phyloP scores from a whole-genome alignment of 495 filamentous ascomycete species.

The Tuber indicum region DNA sequence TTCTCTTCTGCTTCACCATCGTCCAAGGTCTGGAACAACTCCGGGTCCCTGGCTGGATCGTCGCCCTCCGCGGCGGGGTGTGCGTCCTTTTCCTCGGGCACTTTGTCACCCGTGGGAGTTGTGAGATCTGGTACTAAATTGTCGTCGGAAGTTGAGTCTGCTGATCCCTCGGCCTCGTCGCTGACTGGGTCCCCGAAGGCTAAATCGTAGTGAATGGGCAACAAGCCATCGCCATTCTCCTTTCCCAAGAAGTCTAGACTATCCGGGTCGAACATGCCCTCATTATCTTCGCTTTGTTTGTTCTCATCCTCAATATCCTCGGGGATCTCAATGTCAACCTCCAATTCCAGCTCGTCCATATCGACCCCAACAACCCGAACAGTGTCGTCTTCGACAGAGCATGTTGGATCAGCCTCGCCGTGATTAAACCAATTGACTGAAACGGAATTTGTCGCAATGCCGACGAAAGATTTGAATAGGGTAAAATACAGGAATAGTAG shows the following conservation, averaged over 20 bases:
- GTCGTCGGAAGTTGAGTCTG: background rate
- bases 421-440: background rate
- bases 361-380: background rate
- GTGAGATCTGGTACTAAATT: background rate
- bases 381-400: background rate
- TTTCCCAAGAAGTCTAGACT: background rate
- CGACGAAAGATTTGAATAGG: conserved; percentile 10
- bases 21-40: background rate
- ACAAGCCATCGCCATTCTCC: background rate
- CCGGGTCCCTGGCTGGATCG: background rate
- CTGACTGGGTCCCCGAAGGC: background rate
- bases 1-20: background rate
- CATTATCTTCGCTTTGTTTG: background rate
- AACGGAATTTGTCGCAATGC: background rate
- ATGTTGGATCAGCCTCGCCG: background rate
- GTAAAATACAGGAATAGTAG: conserved; percentile 27
- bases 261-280: background rate
- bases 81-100: background rate
- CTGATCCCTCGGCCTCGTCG: background rate
- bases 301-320: background rate
- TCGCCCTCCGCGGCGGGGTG: background rate
- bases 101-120: background rate
- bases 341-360: background rate
- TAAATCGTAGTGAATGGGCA: background rate
- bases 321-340: background rate